Conservation (phyloP, 1,284 basidiomycete species). For the Ganoderma lingzhi region DNA sequence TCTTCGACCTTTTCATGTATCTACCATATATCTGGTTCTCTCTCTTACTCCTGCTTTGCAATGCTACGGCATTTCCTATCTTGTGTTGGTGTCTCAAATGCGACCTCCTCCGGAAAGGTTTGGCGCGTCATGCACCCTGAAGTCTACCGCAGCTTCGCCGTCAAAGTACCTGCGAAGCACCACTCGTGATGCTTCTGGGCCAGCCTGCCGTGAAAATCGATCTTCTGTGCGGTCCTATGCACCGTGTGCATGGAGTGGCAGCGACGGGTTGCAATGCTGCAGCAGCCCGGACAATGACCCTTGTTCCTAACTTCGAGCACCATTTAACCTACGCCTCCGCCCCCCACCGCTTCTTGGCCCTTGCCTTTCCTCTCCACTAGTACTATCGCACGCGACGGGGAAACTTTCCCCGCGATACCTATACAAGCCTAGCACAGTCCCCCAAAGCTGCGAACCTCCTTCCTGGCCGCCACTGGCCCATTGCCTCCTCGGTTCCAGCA, state of each 20-base stretch:
- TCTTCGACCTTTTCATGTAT: slow-evolving; percentile 13
- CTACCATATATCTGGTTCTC: slow-evolving; percentile 1
- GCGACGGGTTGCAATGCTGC: neutral
- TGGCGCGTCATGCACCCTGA: neutral
- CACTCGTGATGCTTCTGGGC: neutral
- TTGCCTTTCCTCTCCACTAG: neutral
- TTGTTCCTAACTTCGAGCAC: neutral
- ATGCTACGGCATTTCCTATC: neutral
- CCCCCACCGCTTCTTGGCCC: neutral
- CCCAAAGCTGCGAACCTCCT: neutral
- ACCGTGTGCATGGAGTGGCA: neutral
- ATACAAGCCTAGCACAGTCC: neutral
- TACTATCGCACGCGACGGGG: neutral
- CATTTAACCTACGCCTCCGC: slow-evolving; percentile 1
- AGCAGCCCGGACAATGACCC: neutral
- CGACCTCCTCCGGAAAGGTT: neutral
- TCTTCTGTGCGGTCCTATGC: neutral
- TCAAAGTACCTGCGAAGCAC: neutral
- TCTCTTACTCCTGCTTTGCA: neutral
- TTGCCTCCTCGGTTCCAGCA: neutral
- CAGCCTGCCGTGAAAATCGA: neutral
- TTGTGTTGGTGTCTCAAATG: neutral
- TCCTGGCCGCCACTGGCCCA: neutral
- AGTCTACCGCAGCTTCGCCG: slow-evolving; percentile 6
- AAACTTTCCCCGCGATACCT: neutral